Base-by-base conservation (phyloP, 192 early-diverging fungal species). In the Radiomyces spectabilis region DNA sequence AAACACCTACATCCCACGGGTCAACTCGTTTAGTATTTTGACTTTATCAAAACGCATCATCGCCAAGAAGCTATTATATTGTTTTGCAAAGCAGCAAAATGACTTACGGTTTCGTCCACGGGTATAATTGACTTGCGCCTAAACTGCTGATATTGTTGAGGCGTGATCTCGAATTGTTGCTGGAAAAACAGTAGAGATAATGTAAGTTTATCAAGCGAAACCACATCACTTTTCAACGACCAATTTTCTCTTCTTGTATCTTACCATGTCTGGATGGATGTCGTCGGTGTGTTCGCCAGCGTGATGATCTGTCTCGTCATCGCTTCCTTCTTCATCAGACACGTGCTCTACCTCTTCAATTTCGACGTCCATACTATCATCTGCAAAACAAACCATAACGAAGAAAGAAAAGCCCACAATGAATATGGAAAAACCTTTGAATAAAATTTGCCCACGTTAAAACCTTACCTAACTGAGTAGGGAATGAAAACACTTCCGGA, bases 61-160 rank as follows among this genome's bases (percentile, higher is more conserved):
- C 7, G 10, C 21, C 42, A 18, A 10, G 18, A 26, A 22, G n/a
- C 0, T 35, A 35, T 44, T 44, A 9, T 44, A 9, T 26, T 18
- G 7, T 44, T 44, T 0, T 44, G n/a, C n/a, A n/a, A n/a, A n/a
- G n/a, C n/a, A n/a, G n/a, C n/a, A n/a, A n/a, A n/a, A n/a, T n/a
- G n/a, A 38, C 59, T 57, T 64, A 64, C 80, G n/a, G 70, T 70
- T 59, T 81, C 81, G 43, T 81, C 81, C 53, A 83, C 75, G n/a
- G 81, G 81, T 51, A 83, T 78, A 51, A 79, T 81, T 2, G 77
- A 79, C 64, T 83, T 83, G 49, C 79, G 56, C 35, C 79, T 69
- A 57, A 83, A 81, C 41, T 74, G 66, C 50, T 69, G 75, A 35
- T 55, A 68, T 27, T 69, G 69, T 21, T 66, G 63, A 4, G 64